phyloP scores from a whole-genome alignment of 2,329 filamentous ascomycete genomes.

The Arthrocladium fulminans region DNA sequence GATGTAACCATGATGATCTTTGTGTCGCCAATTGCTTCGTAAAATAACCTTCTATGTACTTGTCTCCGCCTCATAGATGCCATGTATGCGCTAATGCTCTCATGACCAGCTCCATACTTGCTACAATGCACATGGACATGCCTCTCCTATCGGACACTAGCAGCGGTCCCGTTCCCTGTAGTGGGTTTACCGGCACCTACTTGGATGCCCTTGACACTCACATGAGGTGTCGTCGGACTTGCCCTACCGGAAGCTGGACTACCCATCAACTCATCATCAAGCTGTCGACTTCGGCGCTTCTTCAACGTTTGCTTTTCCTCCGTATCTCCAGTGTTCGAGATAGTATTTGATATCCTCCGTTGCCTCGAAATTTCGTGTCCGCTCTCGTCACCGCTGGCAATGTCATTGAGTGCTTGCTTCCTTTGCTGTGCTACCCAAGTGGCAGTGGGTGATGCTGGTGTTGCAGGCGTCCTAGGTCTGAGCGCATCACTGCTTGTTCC shows the following conservation, averaged over 20 bases:
- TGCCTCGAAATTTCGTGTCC: conserved; percentile 5
- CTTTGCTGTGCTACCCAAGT: conserved; percentile 2
- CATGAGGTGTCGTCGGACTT: conserved; percentile 9
- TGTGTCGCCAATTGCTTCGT: too few species aligned
- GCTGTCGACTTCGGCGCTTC: not conserved
- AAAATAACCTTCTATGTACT: too few species aligned
- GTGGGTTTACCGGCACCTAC: not conserved
- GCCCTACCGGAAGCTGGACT: conserved; percentile 4
- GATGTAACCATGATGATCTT: too few species aligned
- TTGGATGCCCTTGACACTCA: conserved; percentile 17
- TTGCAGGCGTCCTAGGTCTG: not conserved
- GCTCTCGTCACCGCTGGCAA: conserved; percentile 2
- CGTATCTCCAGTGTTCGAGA: not conserved
- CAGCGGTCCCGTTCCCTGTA: not conserved
- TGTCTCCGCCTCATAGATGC: too few species aligned
- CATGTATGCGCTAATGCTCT: too few species aligned
- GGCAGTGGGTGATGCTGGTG: conserved; percentile 3
- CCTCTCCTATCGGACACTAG: not conserved
- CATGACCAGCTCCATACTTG: too few species aligned
- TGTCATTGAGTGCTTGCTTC: conserved; percentile 2
- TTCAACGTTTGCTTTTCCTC: not conserved
- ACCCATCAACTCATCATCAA: conserved; percentile 3
- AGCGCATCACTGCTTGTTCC: conserved; percentile 5
- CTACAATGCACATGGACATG: too few species aligned
- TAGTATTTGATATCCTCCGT: conserved; percentile 3